Conservation (phyloP, 2,329 filamentous ascomycete genomes). For the Botrytis sinoallii region DNA sequence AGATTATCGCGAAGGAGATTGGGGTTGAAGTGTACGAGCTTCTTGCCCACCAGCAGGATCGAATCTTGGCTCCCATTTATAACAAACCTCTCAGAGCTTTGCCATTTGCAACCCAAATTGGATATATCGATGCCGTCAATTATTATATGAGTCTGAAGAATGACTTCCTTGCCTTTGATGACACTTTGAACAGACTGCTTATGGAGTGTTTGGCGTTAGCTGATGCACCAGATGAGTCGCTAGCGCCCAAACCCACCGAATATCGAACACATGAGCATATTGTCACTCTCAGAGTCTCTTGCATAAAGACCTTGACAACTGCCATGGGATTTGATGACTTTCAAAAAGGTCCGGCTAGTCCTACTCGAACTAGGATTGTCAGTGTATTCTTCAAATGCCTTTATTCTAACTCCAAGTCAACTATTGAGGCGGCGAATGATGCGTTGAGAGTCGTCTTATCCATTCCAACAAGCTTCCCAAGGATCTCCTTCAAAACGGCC, state of each 20-base stretch:
- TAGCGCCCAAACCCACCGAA: slow-evolving; percentile 89
- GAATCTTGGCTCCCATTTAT: slow-evolving; percentile 87
- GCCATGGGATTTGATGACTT: slow-evolving; percentile 94
- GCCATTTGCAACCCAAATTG: slow-evolving; percentile 93
- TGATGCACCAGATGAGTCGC: slow-evolving; percentile 88
- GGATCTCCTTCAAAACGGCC: slow-evolving; percentile 87
- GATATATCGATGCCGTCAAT: slow-evolving; percentile 95
- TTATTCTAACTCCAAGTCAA: slow-evolving; percentile 87
- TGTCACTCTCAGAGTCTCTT: slow-evolving; percentile 85
- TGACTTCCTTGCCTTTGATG: slow-evolving; percentile 88
- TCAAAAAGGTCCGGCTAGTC: slow-evolving; percentile 67
- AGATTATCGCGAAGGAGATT: slow-evolving; percentile 75
- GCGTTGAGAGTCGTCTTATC: slow-evolving; percentile 84
- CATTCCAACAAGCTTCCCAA: slow-evolving; percentile 92
- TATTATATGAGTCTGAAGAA: slow-evolving; percentile 89
- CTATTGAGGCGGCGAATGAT: slow-evolving; percentile 89
- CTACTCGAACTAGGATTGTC: slow-evolving; percentile 70
- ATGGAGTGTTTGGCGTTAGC: slow-evolving; percentile 92
- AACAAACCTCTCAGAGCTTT: slow-evolving; percentile 90
- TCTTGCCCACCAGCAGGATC: slow-evolving; percentile 84
- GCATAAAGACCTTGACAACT: slow-evolving; percentile 86
- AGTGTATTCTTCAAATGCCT: slow-evolving; percentile 97
- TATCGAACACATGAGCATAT: slow-evolving; percentile 96
- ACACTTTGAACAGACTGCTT: slow-evolving; percentile 82
- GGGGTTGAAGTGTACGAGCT: slow-evolving; percentile 81